Base-by-base conservation (phyloP, 345 rosid species). In the Salix caprea region DNA sequence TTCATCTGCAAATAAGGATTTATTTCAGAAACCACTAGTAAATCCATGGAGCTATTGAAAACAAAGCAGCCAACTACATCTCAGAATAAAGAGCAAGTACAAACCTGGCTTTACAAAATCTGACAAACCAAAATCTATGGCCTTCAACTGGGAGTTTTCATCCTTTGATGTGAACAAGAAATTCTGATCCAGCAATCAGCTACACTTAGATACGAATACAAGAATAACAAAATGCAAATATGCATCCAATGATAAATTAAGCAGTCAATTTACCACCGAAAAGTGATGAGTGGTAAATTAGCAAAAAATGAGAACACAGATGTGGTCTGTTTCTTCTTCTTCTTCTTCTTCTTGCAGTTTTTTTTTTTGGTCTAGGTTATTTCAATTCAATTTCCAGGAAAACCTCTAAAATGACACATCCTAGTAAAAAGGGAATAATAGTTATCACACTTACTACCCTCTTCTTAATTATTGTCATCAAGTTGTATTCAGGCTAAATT, bases 21-120 rank as follows among this genome's bases (percentile, higher is more conserved):
- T 73, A 34, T 72, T 81, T 50, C 3, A 71, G 74, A 60, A 58
- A 24, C 8, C 44, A 73, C 62, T 24, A 19, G 21, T 24, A 4
- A 26, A 72, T 54, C 19, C 4, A 19, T 46, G 58, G 42, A 32
- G 16, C 37, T 44, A 48, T 9, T 19, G 28, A 46, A 34, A 73
- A 21, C 16, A 12, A 50, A 32, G 60, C 13, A 42, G 39, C 40
- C 16, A 44, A 56, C 70, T 15, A 28, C 42, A 71, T 21, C 46
- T 5, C 11, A 4, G 40, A 23, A 7, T 56, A 42, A 30, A 21
- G 24, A 24, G 40, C 30, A 6, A 24, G 48, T 15, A 24, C 54
- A 74, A 76, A 95, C 99, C 99, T 90, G 97, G 97, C 87, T 92
- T 89, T 71, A 91, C 98, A 81, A 92, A 96, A 86, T 96, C 99